phyloP scores from a whole-genome alignment of 2,329 filamentous ascomycete species.

The Cadophora sp. region DNA sequence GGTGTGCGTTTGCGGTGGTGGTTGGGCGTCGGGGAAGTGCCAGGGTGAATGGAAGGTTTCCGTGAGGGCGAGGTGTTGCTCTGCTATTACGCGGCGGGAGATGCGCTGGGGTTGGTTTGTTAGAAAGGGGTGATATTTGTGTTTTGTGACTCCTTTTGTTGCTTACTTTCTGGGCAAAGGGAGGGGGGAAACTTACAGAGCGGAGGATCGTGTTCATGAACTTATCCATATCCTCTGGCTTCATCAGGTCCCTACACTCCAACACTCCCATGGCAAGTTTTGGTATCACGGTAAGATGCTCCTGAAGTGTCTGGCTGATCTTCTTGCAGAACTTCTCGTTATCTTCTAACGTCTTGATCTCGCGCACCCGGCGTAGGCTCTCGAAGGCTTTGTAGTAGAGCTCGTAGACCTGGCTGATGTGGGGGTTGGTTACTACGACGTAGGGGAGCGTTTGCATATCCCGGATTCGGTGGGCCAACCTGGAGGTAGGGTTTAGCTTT shows the following conservation, averaged over 20 bases:
- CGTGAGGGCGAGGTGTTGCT: slow-evolving; percentile 93
- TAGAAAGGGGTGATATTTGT: background rate
- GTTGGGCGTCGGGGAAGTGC: slow-evolving; percentile 83
- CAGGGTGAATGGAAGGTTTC: slow-evolving; percentile 92
- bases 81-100: slow-evolving; percentile 93
- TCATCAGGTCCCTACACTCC: slow-evolving; percentile 85
- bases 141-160: background rate
- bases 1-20: slow-evolving; percentile 60
- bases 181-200: slow-evolving; percentile 65
- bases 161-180: too few relatives aligned
- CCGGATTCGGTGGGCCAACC: slow-evolving; percentile 90
- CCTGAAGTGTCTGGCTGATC: slow-evolving; percentile 79
- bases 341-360: slow-evolving; percentile 85
- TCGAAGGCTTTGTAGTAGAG: slow-evolving; percentile 98
- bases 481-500: slow-evolving; percentile 46
- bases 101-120: slow-evolving; percentile 69
- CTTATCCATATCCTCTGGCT: slow-evolving; percentile 80
- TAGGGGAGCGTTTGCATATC: slow-evolving; percentile 98
- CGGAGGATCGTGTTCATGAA: slow-evolving; percentile 95
- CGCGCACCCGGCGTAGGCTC: slow-evolving; percentile 80
- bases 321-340: slow-evolving; percentile 87
- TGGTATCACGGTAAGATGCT: slow-evolving; percentile 93
- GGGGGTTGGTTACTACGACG: slow-evolving; percentile 92
- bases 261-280: slow-evolving; percentile 93
- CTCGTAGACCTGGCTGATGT: slow-evolving; percentile 95